phyloP scores from a whole-genome alignment of 495 filamentous ascomycete species.

The Sordaria brevicollis region DNA sequence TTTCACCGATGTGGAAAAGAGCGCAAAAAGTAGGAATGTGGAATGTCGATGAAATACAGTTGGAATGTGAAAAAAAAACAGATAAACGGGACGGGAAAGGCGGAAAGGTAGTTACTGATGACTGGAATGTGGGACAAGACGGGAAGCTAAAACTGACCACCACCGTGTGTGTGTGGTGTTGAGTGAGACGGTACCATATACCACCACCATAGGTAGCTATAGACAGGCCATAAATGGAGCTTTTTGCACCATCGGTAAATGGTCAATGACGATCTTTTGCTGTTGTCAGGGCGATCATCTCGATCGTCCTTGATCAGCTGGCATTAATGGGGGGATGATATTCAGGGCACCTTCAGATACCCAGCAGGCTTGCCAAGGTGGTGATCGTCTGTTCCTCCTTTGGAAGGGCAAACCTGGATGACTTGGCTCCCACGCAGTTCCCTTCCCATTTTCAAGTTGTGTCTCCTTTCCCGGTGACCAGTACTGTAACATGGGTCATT shows the following conservation, averaged over 20 bases:
- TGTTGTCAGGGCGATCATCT: neutral
- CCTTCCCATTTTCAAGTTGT: no score
- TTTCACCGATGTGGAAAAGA: neutral
- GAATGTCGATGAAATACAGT: neutral
- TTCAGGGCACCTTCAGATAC: neutral
- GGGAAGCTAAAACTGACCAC: neutral
- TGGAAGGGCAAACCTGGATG: no score
- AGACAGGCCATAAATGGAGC: neutral
- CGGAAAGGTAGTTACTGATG: neutral
- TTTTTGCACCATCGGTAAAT: no score
- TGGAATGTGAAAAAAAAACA: no score
- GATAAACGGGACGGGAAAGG: neutral
- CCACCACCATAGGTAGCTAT: no score
- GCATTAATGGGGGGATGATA: neutral
- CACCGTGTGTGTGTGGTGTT: neutral
- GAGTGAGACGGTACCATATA: neutral
- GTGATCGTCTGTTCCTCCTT: neutral
- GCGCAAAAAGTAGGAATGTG: neutral
- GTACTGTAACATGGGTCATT: no score
- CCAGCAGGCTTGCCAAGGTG: neutral
- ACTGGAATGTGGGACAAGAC: neutral
- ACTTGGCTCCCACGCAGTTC: no score
- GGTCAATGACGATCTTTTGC: neutral
- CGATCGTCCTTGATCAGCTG: neutral
- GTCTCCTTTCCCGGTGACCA: no score